Evolutionary conservation across 139 green algal species (phyloP), one percentile per base, ranked within the genome.

Genomic region (Picochlorum sp.): DNA sequence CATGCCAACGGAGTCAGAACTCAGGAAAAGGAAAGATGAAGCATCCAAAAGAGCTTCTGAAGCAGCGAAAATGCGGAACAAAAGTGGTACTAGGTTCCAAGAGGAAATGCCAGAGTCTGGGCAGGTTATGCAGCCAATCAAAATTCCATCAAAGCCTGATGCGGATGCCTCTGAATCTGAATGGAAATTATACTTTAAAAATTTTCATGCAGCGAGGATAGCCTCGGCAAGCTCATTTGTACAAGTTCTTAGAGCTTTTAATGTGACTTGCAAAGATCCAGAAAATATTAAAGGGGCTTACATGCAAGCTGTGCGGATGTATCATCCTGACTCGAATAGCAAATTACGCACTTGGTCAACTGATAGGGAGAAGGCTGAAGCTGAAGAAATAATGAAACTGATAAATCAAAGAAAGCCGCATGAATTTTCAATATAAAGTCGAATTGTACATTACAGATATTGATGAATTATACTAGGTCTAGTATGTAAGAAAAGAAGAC

Each of bases 301-400:
- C 35, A 57, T 57, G 33, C 12, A 25, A n/a, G 65, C 65, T 8
- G 51, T 68, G 53, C 56, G 65, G 33, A 68, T 73, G 65, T 73
- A 64, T 51, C 65, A 73, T 26, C 65, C 65, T 26, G 65, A 73
- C 20, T 67, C 57, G 18, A 73, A 73, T 55, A 57, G 33, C 5
- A 52, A 43, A 28, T 45, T 55, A 31, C 50, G 55, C 36, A 50
- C 32, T 14, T 73, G 65, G 65, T 16, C 7, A 18, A 60, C 45
- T 7, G 29, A 29, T 7, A 36, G 43, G 13, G 28, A 73, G 39
- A 47, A 59, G 36, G 22, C 44, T 30, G 33, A 67, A n/a, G 50
- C 50, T 12, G 66, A 73, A 44, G 66, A 73, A 41, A 44, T 73
- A 26, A 68, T 73, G 66, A 73, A 73, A 52, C 18, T 68, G 20